phyloP scores from a whole-genome alignment of 805 yeast species.

The Blastobotrys peoriensis region DNA sequence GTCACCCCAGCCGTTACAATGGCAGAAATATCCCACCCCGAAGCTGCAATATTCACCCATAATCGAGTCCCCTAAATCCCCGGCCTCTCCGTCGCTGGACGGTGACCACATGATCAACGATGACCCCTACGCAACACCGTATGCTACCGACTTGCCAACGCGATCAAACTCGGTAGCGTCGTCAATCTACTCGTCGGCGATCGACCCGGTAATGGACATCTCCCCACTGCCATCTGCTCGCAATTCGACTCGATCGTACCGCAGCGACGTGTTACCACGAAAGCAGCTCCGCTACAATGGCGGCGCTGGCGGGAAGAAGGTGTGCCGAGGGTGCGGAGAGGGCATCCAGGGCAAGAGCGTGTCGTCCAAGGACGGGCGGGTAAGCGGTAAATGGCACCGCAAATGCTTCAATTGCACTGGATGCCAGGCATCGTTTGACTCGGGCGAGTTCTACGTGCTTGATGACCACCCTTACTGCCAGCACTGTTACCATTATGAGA shows the following conservation, averaged over 20 bases:
- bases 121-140: not conserved
- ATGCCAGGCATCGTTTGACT: conserved; percentile 47
- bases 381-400: conserved; percentile 86
- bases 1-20: not conserved
- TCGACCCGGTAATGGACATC: conserved; percentile 1
- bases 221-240: conserved; percentile 2
- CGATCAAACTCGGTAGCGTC: conserved; percentile 4
- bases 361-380: conserved; percentile 66
- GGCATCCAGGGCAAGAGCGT: conserved; percentile 61
- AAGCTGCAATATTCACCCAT: too few species aligned
- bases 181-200: conserved; percentile 4
- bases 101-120: too few species aligned
- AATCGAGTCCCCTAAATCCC: too few species aligned
- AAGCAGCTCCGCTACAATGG: not conserved
- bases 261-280: not conserved
- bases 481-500: conserved; percentile 65
- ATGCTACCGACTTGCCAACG: not conserved
- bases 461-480: conserved; percentile 80
- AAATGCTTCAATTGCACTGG: conserved; percentile 70
- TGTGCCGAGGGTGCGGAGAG: conserved; percentile 65
- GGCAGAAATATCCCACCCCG: not conserved
- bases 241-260: not conserved
- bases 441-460: conserved; percentile 51
- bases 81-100: too few species aligned
- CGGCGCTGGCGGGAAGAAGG: conserved; percentile 4